Percentiles rank a stretch among this genome's conserved stretches.
Evolutionary conservation across 2,329 filamentous ascomycete species (phyloP).

Genomic region (Aspergillus puulaauensis): DNA sequence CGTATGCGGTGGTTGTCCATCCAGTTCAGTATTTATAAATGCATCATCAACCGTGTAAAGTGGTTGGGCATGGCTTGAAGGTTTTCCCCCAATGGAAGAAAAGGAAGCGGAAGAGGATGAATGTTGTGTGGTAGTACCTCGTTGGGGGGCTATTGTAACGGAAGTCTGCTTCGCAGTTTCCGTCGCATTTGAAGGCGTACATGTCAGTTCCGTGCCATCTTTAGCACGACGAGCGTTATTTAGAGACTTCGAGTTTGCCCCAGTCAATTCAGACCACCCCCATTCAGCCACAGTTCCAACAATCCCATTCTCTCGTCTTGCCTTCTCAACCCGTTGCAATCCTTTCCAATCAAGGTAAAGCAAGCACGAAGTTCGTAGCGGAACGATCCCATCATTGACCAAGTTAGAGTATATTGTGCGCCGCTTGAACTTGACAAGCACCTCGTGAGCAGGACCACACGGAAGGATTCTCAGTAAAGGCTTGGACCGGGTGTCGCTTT

Average conservation of each 20-base stretch:
- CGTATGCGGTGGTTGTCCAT: constrained; percentile 17
- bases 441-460: constrained; percentile 84
- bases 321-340: constrained; percentile 89
- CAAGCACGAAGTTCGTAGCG: constrained; percentile 90
- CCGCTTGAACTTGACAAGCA: constrained; percentile 83
- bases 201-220: constrained; percentile 23
- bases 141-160: constrained; percentile 5
- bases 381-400: constrained; percentile 96
- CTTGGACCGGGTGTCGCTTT: constrained; percentile 75
- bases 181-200: constrained; percentile 20
- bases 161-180: constrained; percentile 7
- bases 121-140: neutral
- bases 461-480: constrained; percentile 85
- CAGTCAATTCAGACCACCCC: constrained; percentile 90
- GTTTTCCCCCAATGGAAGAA: constrained; percentile 22
- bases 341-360: constrained; percentile 97
- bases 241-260: constrained; percentile 60
- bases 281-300: constrained; percentile 91
- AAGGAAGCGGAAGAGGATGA: constrained; percentile 14
- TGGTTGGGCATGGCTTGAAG: constrained; percentile 15
- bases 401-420: constrained; percentile 95
- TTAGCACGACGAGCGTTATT: constrained; percentile 34
- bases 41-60: constrained; percentile 6
- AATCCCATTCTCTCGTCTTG: constrained; percentile 83
- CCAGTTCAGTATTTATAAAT: neutral